These are phyloP conservation scores for Apiospora sp. DNA, from an alignment of 2,329 filamentous ascomycete genomes.

Conservation along the genomic window DNA sequence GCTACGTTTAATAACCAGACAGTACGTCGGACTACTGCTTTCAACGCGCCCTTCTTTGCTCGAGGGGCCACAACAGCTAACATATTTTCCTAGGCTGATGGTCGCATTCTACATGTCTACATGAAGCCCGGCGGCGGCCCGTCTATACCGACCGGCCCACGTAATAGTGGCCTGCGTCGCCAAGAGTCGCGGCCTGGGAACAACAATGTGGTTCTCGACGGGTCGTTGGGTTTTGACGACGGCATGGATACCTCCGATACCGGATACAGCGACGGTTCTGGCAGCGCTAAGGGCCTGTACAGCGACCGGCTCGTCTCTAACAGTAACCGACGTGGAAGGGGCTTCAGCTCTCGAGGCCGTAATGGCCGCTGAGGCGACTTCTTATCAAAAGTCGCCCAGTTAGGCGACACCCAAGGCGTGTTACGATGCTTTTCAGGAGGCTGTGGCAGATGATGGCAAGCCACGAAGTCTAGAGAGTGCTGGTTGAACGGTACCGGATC, in stretches of 20 bases:
- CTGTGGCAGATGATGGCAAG: neutral
- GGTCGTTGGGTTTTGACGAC: conserved; percentile 62
- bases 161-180: conserved; percentile 43
- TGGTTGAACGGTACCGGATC: neutral
- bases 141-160: conserved; percentile 41
- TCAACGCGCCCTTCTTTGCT: neutral
- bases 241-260: conserved; percentile 49
- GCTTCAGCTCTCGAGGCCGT: conserved; percentile 11
- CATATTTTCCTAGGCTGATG: conserved; percentile 67
- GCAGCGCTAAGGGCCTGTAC: conserved; percentile 50
- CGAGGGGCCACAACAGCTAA: conserved; percentile 12
- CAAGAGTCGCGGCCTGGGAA: conserved; percentile 40
- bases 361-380: neutral
- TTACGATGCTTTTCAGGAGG: neutral
- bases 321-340: conserved; percentile 22
- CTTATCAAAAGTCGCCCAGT: neutral
- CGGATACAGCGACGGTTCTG: conserved; percentile 34
- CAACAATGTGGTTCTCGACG: conserved; percentile 58
- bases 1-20: conserved; percentile 81
- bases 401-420: neutral
- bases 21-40: conserved; percentile 53
- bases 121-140: conserved; percentile 61
- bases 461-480: too few relatives aligned
- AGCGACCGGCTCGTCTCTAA: conserved; percentile 49
- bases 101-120: conserved; percentile 76